phyloP scores from a whole-genome alignment of 1,139 yeast genomes.

The Pichia sp. region DNA sequence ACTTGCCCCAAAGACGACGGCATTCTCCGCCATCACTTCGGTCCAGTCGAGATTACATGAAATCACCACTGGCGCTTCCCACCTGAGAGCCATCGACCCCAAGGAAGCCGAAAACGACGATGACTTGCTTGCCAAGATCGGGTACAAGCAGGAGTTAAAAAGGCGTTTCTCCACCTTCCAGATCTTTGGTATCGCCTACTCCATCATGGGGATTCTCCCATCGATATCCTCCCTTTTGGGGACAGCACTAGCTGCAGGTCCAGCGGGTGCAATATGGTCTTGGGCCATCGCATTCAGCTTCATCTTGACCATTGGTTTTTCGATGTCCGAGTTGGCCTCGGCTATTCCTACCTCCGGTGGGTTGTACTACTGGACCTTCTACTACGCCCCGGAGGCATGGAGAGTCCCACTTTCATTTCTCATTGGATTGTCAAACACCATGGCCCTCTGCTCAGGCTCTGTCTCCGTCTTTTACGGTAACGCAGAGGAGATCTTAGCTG shows the following conservation, averaged over 20 bases:
- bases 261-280: conserved; percentile 60
- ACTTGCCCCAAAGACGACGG: too few relatives aligned
- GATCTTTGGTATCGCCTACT: conserved; percentile 49
- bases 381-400: conserved; percentile 45
- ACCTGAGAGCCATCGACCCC: neutral
- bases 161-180: conserved; percentile 45
- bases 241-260: conserved; percentile 45
- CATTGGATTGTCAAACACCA: conserved; percentile 54
- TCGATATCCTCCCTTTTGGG: conserved; percentile 39
- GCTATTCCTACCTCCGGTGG: conserved; percentile 73
- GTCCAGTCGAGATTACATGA: neutral
- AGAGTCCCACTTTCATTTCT: conserved; percentile 45
- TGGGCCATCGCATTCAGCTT: conserved; percentile 54
- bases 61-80: neutral
- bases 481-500: conserved; percentile 48
- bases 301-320: conserved; percentile 45
- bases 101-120: neutral
- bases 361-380: conserved; percentile 52
- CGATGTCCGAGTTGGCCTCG: conserved; percentile 59
- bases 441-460: conserved; percentile 52
- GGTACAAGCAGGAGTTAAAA: conserved; percentile 47
- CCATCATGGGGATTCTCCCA: conserved; percentile 50
- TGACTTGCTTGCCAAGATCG: neutral
- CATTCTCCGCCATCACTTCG: neutral
- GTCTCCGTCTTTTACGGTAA: conserved; percentile 57